Percentiles rank a stretch among this genome's conserved stretches.
Evolutionary conservation across 164 flowering plant species (phyloP).

Genomic region (Santalum album): DNA sequence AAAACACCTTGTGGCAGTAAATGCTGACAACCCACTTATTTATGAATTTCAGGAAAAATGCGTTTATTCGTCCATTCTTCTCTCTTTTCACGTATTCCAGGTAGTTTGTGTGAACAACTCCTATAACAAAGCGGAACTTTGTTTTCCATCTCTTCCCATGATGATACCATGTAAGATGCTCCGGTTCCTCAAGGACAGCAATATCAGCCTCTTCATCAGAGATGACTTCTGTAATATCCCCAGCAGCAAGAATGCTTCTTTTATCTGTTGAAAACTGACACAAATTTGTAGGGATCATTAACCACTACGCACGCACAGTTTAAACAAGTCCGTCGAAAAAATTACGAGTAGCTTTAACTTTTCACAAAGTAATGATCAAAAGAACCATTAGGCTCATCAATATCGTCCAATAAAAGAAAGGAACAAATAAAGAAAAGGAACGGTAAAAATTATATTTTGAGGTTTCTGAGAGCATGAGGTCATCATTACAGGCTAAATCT

Average conservation of each 20-base stretch:
- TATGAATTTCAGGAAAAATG: constrained; percentile 53
- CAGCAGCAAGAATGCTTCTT: constrained; percentile 83
- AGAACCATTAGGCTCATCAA: too few species aligned
- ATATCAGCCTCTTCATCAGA: constrained; percentile 86
- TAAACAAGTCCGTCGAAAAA: neutral
- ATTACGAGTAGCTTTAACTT: too few species aligned
- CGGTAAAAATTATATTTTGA: too few species aligned
- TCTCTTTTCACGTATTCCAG: constrained; percentile 86
- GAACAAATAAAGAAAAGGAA: too few species aligned
- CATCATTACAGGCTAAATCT: too few species aligned
- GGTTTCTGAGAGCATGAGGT: too few species aligned
- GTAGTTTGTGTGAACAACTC: constrained; percentile 88
- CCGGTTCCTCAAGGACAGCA: constrained; percentile 98
- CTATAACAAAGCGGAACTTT: constrained; percentile 74
- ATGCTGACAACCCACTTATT: constrained; percentile 84
- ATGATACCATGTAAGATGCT: constrained; percentile 99
- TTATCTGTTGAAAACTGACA: constrained; percentile 73
- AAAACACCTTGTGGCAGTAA: constrained; percentile 82
- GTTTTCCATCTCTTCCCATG: constrained; percentile 94
- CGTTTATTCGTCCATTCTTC: constrained; percentile 56
- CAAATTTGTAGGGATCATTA: neutral
- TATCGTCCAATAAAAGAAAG: too few species aligned
- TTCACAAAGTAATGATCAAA: neutral
- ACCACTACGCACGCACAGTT: neutral
- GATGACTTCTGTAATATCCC: constrained; percentile 76